A percentile compares a stretch with the other conserved stretches of the same genome.
Evolutionary conservation across 768 basidiomycete species (phyloP).

Genomic region (Podaxis sp.): DNA sequence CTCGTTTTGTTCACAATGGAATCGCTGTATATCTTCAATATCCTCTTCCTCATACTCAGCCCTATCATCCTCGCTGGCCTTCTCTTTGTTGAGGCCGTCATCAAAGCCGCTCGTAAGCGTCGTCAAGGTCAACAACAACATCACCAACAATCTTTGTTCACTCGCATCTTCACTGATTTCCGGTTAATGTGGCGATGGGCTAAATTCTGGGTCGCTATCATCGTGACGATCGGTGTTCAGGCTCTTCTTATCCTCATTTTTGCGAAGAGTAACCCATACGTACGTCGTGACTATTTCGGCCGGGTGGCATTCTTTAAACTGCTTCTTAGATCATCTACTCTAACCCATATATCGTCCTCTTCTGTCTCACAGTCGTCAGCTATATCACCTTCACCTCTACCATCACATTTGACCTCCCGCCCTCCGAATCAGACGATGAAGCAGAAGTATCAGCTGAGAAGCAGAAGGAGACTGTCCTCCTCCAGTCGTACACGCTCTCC

Average conservation of each 20-base stretch:
- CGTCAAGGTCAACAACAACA: neutral
- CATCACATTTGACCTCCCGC: conserved; percentile 27
- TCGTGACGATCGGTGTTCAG: conserved; percentile 44
- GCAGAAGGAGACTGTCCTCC: conserved; percentile 46
- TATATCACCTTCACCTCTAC: conserved; percentile 44
- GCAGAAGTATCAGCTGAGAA: conserved; percentile 23
- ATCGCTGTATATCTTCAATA: conserved; percentile 51
- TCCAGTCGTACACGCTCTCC: conserved; percentile 53
- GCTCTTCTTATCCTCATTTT: conserved; percentile 46
- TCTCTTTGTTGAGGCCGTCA: conserved; percentile 26
- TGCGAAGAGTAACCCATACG: conserved; percentile 59
- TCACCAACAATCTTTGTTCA: neutral
- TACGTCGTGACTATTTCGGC: conserved; percentile 32
- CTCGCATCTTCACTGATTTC: conserved; percentile 17
- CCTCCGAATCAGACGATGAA: conserved; percentile 16
- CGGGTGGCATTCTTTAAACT: neutral
- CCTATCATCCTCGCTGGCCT: conserved; percentile 53
- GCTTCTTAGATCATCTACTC: conserved; percentile 28
- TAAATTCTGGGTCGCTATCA: conserved; percentile 62
- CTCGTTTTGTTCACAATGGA: conserved; percentile 56
- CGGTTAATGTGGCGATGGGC: conserved; percentile 44
- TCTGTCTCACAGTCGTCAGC: conserved; percentile 40
- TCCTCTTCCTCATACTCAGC: conserved; percentile 60
- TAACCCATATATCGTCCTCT: conserved; percentile 45
- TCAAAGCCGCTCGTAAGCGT: conserved; percentile 11